Evolutionary conservation across 2,329 filamentous ascomycete species (phyloP).

Genomic region (Hypoxylon rubiginosum): DNA sequence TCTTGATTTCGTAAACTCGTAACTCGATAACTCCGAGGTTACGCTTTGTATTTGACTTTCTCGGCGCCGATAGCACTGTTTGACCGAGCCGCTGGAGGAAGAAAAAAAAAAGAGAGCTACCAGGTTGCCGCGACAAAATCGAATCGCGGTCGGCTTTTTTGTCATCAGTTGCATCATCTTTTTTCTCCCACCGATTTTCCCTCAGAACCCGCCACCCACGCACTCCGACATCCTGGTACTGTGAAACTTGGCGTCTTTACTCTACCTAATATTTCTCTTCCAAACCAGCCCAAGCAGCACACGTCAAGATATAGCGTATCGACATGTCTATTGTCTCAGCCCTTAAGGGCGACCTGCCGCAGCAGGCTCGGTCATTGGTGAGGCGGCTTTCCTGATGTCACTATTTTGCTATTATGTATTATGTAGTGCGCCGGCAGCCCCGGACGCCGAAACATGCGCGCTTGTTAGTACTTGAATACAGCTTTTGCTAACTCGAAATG

Average conservation of each 20-base stretch:
- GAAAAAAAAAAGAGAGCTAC: conserved; percentile 24
- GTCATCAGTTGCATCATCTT: conserved; percentile 43
- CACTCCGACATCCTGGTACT: background rate
- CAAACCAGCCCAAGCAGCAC: background rate
- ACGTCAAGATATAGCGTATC: conserved; percentile 12
- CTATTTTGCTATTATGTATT: background rate
- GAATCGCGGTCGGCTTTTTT: conserved; percentile 35
- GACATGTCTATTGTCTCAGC: conserved; percentile 53
- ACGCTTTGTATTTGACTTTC: conserved; percentile 14
- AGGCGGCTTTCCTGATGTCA: conserved; percentile 44
- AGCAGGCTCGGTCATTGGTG: conserved; percentile 70
- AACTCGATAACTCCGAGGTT: conserved; percentile 36
- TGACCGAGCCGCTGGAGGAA: conserved; percentile 44
- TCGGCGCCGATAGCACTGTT: conserved; percentile 47
- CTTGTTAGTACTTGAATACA: background rate
- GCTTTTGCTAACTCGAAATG: conserved; percentile 24
- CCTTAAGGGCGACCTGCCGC: conserved; percentile 67
- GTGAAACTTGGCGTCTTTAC: background rate
- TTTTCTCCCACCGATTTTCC: conserved; percentile 1
- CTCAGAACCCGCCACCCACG: background rate
- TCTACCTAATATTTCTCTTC: background rate
- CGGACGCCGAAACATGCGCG: background rate
- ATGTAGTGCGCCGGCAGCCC: conserved; percentile 33
- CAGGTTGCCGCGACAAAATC: conserved; percentile 27
- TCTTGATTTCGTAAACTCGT: background rate